A percentile compares a stretch with the other conserved stretches of the same genome.
phyloP scores from a whole-genome alignment of 352 stramenopile species.

The Globisporangium yorkense region DNA sequence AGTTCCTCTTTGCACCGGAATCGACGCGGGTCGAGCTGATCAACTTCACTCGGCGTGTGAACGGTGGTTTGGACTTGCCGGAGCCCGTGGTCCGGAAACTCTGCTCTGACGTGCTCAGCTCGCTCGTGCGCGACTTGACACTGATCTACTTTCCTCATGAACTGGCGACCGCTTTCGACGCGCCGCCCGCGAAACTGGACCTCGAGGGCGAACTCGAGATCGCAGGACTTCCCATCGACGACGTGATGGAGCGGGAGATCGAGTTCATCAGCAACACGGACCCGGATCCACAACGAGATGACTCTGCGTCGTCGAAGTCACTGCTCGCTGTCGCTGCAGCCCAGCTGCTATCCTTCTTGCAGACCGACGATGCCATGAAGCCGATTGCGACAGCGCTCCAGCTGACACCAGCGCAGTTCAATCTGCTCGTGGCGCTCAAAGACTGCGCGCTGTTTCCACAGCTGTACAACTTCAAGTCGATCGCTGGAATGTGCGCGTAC shows the following conservation, averaged over 20 bases:
- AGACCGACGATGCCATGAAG: conserved; percentile 41
- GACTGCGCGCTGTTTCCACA: conserved; percentile 36
- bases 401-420: conserved; percentile 51
- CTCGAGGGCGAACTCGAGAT: conserved; percentile 53
- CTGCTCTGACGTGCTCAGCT: conserved; percentile 55
- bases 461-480: conserved; percentile 35
- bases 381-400: conserved; percentile 40
- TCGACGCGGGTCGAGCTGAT: conserved; percentile 55
- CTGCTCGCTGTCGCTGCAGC: conserved; percentile 26
- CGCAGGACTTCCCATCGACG: conserved; percentile 43
- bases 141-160: conserved; percentile 66
- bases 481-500: conserved; percentile 58
- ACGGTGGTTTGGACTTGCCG: conserved; percentile 63
- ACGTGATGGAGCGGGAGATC: conserved; percentile 48
- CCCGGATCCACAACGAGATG: conserved; percentile 1
- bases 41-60: conserved; percentile 60
- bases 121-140: conserved; percentile 50
- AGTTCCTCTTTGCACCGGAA: conserved; percentile 52
- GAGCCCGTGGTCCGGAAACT: conserved; percentile 69
- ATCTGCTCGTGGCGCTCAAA: conserved; percentile 56
- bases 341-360: conserved; percentile 32
- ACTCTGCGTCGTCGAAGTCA: conserved; percentile 8
- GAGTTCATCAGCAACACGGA: conserved; percentile 17
- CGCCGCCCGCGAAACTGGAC: conserved; percentile 51
- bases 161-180: conserved; percentile 45